Evolutionary conservation across 192 early-diverging fungal genomes (phyloP).

Genomic region (Coemansia sp.): DNA sequence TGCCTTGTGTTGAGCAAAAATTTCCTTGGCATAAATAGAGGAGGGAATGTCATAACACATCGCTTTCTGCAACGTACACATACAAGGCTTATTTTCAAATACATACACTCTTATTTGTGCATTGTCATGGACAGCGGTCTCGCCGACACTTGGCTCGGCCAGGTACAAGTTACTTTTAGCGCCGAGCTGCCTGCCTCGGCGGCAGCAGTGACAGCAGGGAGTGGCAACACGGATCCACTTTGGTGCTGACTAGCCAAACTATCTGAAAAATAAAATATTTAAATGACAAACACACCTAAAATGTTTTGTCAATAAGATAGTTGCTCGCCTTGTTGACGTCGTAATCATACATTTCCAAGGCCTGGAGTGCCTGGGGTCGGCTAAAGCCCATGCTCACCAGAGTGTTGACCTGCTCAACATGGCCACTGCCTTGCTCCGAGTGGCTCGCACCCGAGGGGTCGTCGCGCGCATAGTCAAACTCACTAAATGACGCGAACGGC

Average conservation of each 20-base stretch:
- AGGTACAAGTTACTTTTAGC: not conserved
- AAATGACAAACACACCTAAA: not conserved
- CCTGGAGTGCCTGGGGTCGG: slow-evolving; percentile 61
- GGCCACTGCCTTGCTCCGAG: slow-evolving; percentile 12
- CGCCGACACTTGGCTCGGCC: not conserved
- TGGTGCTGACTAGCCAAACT: not conserved
- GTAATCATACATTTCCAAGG: slow-evolving; percentile 68
- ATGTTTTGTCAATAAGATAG: slow-evolving; percentile 63
- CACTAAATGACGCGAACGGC: slow-evolving; percentile 45
- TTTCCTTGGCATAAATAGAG: not conserved
- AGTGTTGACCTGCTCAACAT: slow-evolving; percentile 53
- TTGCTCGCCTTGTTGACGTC: slow-evolving; percentile 73
- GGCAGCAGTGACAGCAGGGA: not conserved
- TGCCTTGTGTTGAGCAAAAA: not conserved
- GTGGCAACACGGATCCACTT: not conserved
- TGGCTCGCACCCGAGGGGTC: slow-evolving; percentile 12
- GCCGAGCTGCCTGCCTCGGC: not conserved
- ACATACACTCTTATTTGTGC: not conserved
- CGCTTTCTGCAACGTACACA: not conserved
- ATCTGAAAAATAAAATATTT: too few relatives aligned
- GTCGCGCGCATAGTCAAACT: slow-evolving; percentile 44
- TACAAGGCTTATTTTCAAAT: not conserved
- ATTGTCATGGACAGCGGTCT: not conserved
- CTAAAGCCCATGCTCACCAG: slow-evolving; percentile 74
- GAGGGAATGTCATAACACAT: not conserved